These are phyloP conservation scores for Zygoascus tannicola DNA, from an alignment of 805 yeast genomes.

Conservation along the genomic window DNA sequence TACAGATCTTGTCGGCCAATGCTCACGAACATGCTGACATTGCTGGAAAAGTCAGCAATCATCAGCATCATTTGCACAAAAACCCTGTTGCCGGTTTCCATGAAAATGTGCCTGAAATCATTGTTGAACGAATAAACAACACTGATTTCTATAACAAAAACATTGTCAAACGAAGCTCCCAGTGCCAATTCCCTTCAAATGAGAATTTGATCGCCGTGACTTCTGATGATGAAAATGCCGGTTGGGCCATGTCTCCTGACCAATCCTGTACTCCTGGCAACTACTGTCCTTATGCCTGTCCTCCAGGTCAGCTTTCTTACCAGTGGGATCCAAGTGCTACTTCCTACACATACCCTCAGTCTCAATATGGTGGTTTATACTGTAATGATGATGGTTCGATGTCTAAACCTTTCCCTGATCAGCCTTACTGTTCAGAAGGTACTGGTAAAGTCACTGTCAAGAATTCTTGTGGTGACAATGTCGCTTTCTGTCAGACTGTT, in stretches of 20 bases:
- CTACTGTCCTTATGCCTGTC: conserved; percentile 88
- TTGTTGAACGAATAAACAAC: background rate
- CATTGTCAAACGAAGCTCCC: conserved; percentile 13
- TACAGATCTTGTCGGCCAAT: no score
- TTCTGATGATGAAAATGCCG: conserved; percentile 48
- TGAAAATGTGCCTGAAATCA: background rate
- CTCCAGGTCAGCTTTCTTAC: conserved; percentile 76
- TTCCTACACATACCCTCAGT: conserved; percentile 64
- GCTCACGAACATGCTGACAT: background rate
- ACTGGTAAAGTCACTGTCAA: conserved; percentile 59
- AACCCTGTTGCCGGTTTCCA: background rate
- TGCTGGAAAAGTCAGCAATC: background rate
- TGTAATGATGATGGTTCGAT: conserved; percentile 65
- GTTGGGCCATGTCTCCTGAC: conserved; percentile 83
- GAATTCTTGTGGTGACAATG: conserved; percentile 47
- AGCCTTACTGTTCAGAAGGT: conserved; percentile 66
- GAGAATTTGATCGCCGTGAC: conserved; percentile 66
- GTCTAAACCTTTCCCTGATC: conserved; percentile 48
- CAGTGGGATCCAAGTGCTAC: conserved; percentile 81
- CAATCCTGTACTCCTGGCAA: conserved; percentile 63
- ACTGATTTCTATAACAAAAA: background rate
- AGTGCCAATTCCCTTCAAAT: conserved; percentile 59
- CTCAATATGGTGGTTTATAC: conserved; percentile 74
- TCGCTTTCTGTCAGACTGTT: conserved; percentile 88
- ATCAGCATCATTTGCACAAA: conserved; percentile 1